phyloP scores from a whole-genome alignment of 2,329 filamentous ascomycete genomes.

The Xylariaceae sp. region DNA sequence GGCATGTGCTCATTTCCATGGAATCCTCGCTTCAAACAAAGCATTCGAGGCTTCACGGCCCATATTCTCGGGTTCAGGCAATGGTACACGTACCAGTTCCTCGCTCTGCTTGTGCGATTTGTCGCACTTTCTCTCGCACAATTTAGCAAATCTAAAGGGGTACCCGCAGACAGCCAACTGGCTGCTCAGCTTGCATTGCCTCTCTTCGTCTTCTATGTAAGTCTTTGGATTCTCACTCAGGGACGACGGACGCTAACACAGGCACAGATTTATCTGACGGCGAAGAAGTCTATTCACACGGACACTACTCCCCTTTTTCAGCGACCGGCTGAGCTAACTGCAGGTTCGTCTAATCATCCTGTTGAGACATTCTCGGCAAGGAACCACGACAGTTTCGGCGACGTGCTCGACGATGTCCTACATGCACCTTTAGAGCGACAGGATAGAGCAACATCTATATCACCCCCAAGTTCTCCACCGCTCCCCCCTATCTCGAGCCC shows the following conservation, averaged over 20 bases:
- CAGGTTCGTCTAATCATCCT: constrained; percentile 24
- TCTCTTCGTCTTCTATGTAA: constrained; percentile 49
- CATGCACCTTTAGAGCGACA: constrained; percentile 11
- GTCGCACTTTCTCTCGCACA: constrained; percentile 42
- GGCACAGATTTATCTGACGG: constrained; percentile 42
- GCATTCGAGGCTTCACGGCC: constrained; percentile 53
- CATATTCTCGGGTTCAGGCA: constrained; percentile 56
- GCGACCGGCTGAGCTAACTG: constrained; percentile 22
- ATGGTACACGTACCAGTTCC: constrained; percentile 61
- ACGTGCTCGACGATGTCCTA: constrained; percentile 29
- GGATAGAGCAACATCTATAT: constrained; percentile 1
- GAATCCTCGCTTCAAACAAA: constrained; percentile 62
- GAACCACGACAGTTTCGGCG: constrained; percentile 24
- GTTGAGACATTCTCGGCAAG: constrained; percentile 31
- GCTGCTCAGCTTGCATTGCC: constrained; percentile 53
- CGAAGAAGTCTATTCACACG: constrained; percentile 44
- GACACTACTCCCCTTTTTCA: constrained; percentile 54
- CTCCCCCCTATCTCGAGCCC: neutral
- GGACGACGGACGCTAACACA: constrained; percentile 21
- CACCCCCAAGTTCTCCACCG: neutral
- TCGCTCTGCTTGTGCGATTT: constrained; percentile 53
- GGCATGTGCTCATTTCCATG: constrained; percentile 56
- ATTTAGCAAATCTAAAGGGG: constrained; percentile 36
- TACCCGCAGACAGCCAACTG: constrained; percentile 39
- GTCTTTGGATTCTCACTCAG: constrained; percentile 24